Conservation (phyloP, 257 asterid species). For the Nemophila menziesii region DNA sequence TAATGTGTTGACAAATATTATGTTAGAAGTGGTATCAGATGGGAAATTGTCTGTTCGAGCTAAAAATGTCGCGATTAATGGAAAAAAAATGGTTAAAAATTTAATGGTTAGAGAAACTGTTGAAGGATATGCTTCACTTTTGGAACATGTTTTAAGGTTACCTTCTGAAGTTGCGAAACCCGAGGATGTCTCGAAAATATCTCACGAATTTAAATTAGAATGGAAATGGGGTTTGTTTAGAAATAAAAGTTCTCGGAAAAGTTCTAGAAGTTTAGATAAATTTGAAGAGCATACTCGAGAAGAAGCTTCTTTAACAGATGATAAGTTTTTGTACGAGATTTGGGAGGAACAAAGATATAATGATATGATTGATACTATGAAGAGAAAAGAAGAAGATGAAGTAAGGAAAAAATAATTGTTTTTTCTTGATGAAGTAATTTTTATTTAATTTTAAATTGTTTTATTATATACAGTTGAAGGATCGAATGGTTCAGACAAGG, state of each 20-base stretch:
- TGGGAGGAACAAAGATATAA: constrained; percentile 75
- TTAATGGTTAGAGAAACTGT: constrained; percentile 71
- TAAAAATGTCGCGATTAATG: constrained; percentile 47
- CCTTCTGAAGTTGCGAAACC: constrained; percentile 73
- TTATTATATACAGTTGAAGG: constrained; percentile 86
- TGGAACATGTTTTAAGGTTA: constrained; percentile 57
- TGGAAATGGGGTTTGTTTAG: constrained; percentile 64
- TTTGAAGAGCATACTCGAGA: constrained; percentile 35
- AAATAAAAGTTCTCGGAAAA: constrained; percentile 14
- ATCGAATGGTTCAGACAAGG: constrained; percentile 71
- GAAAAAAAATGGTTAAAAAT: constrained; percentile 54
- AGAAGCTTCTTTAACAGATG: constrained; percentile 31
- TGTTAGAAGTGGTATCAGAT: constrained; percentile 55
- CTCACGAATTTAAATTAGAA: constrained; percentile 42
- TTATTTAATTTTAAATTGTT: too few species aligned
- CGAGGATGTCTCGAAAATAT: constrained; percentile 32
- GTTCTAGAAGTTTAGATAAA: constrained; percentile 21
- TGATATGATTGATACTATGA: constrained; percentile 41
- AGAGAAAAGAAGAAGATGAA: constrained; percentile 86
- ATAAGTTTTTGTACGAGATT: constrained; percentile 43
- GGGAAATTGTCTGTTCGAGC: constrained; percentile 68
- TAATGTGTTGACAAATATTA: constrained; percentile 30
- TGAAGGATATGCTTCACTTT: constrained; percentile 60
- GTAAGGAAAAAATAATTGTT: constrained; percentile 16
- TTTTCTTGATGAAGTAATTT: not conserved